A percentile compares a stretch with the other conserved stretches of the same genome.
Conservation (phyloP, 345 rosid species). For the Bretschneidera sinensis region DNA sequence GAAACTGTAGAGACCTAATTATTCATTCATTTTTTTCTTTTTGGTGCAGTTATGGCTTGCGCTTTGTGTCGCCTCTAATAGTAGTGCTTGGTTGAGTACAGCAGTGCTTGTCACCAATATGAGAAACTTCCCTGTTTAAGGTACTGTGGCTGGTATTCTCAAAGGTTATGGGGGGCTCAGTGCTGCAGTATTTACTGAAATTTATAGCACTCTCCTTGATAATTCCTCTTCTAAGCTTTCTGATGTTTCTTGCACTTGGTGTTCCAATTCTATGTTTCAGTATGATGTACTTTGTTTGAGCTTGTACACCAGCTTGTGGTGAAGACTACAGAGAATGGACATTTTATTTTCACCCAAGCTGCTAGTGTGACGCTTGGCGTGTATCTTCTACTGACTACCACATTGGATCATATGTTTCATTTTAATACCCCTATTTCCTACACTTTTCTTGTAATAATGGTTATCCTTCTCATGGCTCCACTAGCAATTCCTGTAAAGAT, state of each 20-base stretch:
- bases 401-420: constrained; percentile 35
- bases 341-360: constrained; percentile 49
- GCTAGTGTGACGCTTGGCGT: constrained; percentile 47
- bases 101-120: constrained; percentile 66
- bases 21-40: background rate
- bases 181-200: constrained; percentile 60
- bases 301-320: constrained; percentile 53
- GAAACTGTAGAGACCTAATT: background rate
- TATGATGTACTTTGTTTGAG: constrained; percentile 51
- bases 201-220: constrained; percentile 43
- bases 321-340: constrained; percentile 39
- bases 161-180: constrained; percentile 65
- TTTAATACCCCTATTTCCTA: constrained; percentile 34
- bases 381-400: constrained; percentile 41
- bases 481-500: constrained; percentile 59
- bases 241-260: constrained; percentile 52
- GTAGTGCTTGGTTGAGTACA: constrained; percentile 63
- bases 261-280: constrained; percentile 51
- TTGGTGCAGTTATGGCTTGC: constrained; percentile 63
- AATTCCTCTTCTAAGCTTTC: constrained; percentile 58
- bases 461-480: constrained; percentile 61
- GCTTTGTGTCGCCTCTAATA: constrained; percentile 50
- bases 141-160: constrained; percentile 61
- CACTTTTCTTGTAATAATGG: constrained; percentile 31
- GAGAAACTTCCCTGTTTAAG: constrained; percentile 68